Base-by-base conservation (phyloP, 2,329 filamentous ascomycete genomes). In the Fusarium anthophilum region DNA sequence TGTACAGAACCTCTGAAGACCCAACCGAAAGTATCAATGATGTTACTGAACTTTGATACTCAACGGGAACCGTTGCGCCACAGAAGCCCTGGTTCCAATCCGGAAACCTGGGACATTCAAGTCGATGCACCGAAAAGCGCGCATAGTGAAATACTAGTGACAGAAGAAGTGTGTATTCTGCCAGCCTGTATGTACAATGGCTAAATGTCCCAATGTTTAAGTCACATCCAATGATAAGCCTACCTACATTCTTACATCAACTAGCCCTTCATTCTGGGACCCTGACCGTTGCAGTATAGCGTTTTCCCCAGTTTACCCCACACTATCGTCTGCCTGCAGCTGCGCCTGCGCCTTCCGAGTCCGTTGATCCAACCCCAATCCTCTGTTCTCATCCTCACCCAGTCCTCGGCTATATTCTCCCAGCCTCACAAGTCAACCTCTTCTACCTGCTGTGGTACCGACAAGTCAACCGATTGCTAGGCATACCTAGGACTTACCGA, bases 251-350 rank as follows among this genome's bases (percentile, higher is more conserved):
- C 44, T 28, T 20, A 22, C 28, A 18, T 50, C n/a, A n/a, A 35
- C 11, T 50, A 50, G 51, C 28, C 24, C 62, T 66, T n/a, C 41
- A 48, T 20, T 68, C 44, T 57, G 37, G 59, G 58, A 55, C 70
- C 71, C 56, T 63, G 70, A 45, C 66, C 32, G 51, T 67, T 53
- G 30, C n/a, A 17, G 58, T 55, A 61, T 39, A 56, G 59, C 47
- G 59, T 55, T 71, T 74, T 69, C 71, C 72, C 73, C 73, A 66
- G 70, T 74, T 75, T 76, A 76, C 73, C 73, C 73, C 73, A 76
- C 73, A 76, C 73, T 67, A 74, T 74, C 58, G 39, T 53, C 43
- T 47, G 70, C 39, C 32, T 15, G 32, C 13, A 61, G 28, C 47
- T 71, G 67, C 55, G 50, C 72, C 55, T 61, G 47, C 48, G 66